A percentile compares a stretch with the other conserved stretches of the same genome.
Evolutionary conservation across 2,329 filamentous ascomycete species (phyloP).

Genomic region (Didymellaceae sp.): DNA sequence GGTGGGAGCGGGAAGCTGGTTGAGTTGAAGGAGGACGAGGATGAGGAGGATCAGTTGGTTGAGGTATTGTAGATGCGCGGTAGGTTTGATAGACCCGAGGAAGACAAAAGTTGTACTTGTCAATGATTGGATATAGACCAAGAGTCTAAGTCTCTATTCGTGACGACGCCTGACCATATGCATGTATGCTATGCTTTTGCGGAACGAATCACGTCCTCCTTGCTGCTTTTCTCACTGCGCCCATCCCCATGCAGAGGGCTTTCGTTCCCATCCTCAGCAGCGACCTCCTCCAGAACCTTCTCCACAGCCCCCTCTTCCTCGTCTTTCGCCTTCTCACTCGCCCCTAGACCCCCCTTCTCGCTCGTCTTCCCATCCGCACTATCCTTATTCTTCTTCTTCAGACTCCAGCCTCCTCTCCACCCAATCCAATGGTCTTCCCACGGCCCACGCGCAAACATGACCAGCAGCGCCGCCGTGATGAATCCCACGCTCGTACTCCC

Average conservation of each 20-base stretch:
- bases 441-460: slow-evolving; percentile 60
- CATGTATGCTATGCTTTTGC: slow-evolving; percentile 17
- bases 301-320: slow-evolving; percentile 32
- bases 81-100: not conserved
- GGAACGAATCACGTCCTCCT: slow-evolving; percentile 21
- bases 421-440: slow-evolving; percentile 66
- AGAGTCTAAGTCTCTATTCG: too few species aligned
- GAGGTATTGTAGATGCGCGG: slow-evolving; percentile 29
- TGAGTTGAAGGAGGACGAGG: slow-evolving; percentile 38
- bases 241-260: slow-evolving; percentile 20
- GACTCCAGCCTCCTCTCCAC: slow-evolving; percentile 64
- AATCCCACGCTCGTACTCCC: slow-evolving; percentile 65
- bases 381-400: slow-evolving; percentile 52
- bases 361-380: slow-evolving; percentile 51
- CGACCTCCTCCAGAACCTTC: slow-evolving; percentile 32
- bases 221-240: slow-evolving; percentile 19
- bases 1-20: slow-evolving; percentile 36
- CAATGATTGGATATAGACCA: too few species aligned
- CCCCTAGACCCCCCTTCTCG: slow-evolving; percentile 24
- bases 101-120: too few species aligned
- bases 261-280: slow-evolving; percentile 40
- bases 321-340: slow-evolving; percentile 16
- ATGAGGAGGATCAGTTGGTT: slow-evolving; percentile 48
- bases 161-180: too few species aligned
- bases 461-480: slow-evolving; percentile 56